Base-by-base conservation (phyloP, 2,329 filamentous ascomycete genomes). In the Hypoxylon sp. region DNA sequence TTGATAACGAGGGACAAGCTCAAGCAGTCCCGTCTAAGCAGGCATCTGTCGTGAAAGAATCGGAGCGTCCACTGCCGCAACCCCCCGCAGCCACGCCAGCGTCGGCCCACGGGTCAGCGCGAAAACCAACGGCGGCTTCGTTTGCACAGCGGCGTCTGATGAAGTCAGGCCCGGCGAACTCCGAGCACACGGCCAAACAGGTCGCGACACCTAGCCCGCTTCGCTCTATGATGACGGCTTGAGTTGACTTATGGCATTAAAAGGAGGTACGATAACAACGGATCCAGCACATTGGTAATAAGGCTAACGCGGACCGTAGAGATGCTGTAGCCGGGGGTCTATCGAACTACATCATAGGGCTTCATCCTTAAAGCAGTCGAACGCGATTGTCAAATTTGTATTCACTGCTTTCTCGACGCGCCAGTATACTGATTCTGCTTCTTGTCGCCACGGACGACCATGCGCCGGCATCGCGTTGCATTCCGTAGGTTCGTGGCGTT, bases 1-100 rank as follows among this genome's bases (percentile, higher is more conserved):
- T 90, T 82, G 80, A 83, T 80, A 86, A 90, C 93, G 94, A 97
- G 94, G 94, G 91, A 88, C 85, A 85, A 85, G 85, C 86, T 90
- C 91, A 87, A 88, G 86, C 81, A 82, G 80, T 76, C 72, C 73
- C 76, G 73, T 80, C 78, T 63, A 73, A 78, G 76, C 73, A 78
- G 76, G 77, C 71, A 76, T 73, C 74, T 76, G 77, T 77, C 74
- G 66, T 67, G 78, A 80, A 76, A 67, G 69, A 77, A 74, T 72
- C 74, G 70, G 74, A 75, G 72, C 74, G 80, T 77, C 78, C 77
- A 77, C 75, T 78, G 77, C 75, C 78, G 76, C 76, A 78, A 77
- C 78, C 78, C 78, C 79, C 76, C 76, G 80, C 78, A 77, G 78
- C 78, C 71, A 78, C 65, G 61, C 58, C 69, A 46, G 78, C 65